phyloP scores from a whole-genome alignment of 768 basidiomycete species.

The Gloeopeniophorella convolvens region DNA sequence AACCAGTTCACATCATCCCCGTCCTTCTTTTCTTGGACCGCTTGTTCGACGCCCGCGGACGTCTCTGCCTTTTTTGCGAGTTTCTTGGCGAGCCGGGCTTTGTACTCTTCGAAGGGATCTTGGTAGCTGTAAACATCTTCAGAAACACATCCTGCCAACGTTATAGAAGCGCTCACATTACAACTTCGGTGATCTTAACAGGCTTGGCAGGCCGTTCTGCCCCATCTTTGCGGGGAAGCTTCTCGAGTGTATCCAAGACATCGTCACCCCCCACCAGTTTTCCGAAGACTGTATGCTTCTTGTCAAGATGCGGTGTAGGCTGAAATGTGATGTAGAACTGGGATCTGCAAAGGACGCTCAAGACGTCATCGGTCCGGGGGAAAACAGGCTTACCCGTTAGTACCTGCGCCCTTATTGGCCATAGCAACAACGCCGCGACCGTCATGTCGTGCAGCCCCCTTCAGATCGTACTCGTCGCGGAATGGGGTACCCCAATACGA shows the following conservation, averaged over 20 bases:
- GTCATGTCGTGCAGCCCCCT: conserved; percentile 85
- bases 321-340: conserved; percentile 94
- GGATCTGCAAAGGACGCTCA: conserved; percentile 42
- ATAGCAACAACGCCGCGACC: conserved; percentile 81
- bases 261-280: conserved; percentile 96
- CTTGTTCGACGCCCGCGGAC: conserved; percentile 23
- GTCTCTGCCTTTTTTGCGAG: conserved; percentile 52
- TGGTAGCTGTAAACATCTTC: conserved; percentile 52
- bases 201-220: conserved; percentile 84
- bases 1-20: conserved; percentile 82
- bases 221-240: conserved; percentile 71
- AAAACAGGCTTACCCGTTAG: conserved; percentile 58
- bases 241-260: conserved; percentile 78
- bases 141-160: background rate
- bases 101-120: conserved; percentile 95
- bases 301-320: conserved; percentile 77
- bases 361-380: conserved; percentile 2
- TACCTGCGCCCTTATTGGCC: conserved; percentile 91
- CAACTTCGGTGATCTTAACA: conserved; percentile 76
- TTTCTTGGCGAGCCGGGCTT: conserved; percentile 72
- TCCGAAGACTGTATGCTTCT: conserved; percentile 94
- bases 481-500: conserved; percentile 96
- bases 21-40: conserved; percentile 42
- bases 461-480: conserved; percentile 86
- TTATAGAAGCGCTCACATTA: conserved; percentile 54